Conservation (phyloP, 2,329 filamentous ascomycete genomes). For the Calycina herbarum region DNA sequence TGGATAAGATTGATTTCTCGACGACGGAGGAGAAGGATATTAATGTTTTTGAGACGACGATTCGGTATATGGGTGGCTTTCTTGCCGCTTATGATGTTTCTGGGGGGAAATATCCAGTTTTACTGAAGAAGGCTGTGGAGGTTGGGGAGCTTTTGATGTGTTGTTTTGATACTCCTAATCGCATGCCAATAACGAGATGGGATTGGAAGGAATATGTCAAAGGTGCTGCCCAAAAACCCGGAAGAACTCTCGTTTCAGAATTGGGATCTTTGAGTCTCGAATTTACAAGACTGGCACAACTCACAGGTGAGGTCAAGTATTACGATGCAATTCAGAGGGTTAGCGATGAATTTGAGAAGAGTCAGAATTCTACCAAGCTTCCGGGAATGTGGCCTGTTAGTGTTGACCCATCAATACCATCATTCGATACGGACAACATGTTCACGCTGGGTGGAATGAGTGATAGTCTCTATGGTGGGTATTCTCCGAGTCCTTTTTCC, state of each 20-base stretch:
- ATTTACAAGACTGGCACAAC: slow-evolving; percentile 63
- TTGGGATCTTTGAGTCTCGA: slow-evolving; percentile 58
- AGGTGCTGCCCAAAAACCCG: slow-evolving; percentile 61
- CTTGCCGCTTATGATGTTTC: slow-evolving; percentile 86
- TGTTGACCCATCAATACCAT: slow-evolving; percentile 53
- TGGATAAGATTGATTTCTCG: slow-evolving; percentile 79
- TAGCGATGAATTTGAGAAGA: slow-evolving; percentile 52
- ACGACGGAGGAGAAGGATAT: slow-evolving; percentile 45
- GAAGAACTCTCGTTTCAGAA: slow-evolving; percentile 57
- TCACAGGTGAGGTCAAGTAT: slow-evolving; percentile 61
- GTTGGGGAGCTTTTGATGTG: slow-evolving; percentile 70
- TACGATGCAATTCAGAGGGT: slow-evolving; percentile 63
- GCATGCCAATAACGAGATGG: slow-evolving; percentile 68
- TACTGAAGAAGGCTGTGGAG: slow-evolving; percentile 69
- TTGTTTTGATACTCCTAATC: slow-evolving; percentile 83
- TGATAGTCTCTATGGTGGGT: slow-evolving; percentile 52
- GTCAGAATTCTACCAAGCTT: slow-evolving; percentile 54
- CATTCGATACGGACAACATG: slow-evolving; percentile 55
- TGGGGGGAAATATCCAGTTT: slow-evolving; percentile 63
- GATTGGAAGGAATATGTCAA: slow-evolving; percentile 53
- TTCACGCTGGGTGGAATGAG: slow-evolving; percentile 58
- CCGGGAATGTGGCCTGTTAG: slow-evolving; percentile 64
- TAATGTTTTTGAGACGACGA: slow-evolving; percentile 81
- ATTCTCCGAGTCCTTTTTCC: too few relatives aligned
- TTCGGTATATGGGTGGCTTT: slow-evolving; percentile 86